Percentiles rank a stretch among this genome's conserved stretches.
Conservation (phyloP, 345 rosid species). For the Moricandia arvensis region DNA sequence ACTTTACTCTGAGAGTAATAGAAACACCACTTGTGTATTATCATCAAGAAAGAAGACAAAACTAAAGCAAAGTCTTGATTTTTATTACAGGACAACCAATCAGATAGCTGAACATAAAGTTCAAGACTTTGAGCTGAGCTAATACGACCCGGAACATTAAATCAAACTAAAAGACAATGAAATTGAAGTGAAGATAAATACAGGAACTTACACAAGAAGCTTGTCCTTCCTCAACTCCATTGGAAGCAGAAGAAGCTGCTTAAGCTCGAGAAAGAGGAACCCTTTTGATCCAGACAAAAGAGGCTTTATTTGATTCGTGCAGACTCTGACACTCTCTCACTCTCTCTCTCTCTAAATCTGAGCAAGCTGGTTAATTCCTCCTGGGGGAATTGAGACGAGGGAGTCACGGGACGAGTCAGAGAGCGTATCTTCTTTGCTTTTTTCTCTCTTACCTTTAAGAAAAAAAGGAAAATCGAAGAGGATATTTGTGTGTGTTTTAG, state of each 20-base stretch:
- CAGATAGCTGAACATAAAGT: not conserved
- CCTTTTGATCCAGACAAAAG: slow-evolving; percentile 15
- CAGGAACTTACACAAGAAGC: slow-evolving; percentile 49
- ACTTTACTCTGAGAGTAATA: not conserved
- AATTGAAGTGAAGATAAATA: not conserved
- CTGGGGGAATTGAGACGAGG: slow-evolving; percentile 7
- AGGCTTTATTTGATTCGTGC: not conserved
- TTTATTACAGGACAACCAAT: slow-evolving; percentile 18
- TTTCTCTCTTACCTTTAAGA: not conserved
- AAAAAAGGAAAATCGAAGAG: not conserved
- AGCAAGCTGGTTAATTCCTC: slow-evolving; percentile 14
- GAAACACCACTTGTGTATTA: not conserved
- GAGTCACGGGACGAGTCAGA: slow-evolving; percentile 39
- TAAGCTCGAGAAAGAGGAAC: slow-evolving; percentile 3
- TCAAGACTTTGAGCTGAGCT: slow-evolving; percentile 5
- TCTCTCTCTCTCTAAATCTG: slow-evolving; percentile 33
- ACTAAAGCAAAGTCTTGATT: slow-evolving; percentile 14
- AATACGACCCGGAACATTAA: slow-evolving; percentile 23
- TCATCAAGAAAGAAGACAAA: not conserved
- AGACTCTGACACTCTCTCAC: slow-evolving; percentile 26
- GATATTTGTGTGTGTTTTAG: slow-evolving; percentile 18
- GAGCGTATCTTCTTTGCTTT: slow-evolving; percentile 15
- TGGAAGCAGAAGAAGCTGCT: slow-evolving; percentile 6
- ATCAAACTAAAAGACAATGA: slow-evolving; percentile 3
- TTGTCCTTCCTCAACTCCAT: slow-evolving; percentile 69